Conservation (phyloP, 2,329 filamentous ascomycete species). For the Cylindrodendrum hubeiense region DNA sequence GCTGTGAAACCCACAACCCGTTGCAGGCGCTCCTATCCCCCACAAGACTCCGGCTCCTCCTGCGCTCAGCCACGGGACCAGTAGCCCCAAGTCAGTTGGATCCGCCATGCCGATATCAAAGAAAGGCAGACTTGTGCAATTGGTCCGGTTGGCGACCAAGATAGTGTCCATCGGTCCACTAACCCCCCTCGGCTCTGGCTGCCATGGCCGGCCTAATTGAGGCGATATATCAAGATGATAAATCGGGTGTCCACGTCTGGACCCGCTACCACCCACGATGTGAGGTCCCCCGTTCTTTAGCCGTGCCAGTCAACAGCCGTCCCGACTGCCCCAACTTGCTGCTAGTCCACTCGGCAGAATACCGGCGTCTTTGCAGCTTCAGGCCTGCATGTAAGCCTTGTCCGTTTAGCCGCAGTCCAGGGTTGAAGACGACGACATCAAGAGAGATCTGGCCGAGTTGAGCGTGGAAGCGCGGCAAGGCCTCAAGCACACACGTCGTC, state of each 20-base stretch:
- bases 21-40: conserved; percentile 30
- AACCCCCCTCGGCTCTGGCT: conserved; percentile 22
- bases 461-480: background rate
- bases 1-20: conserved; percentile 17
- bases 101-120: conserved; percentile 28
- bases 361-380: conserved; percentile 24
- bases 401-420: conserved; percentile 35
- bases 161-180: conserved; percentile 18
- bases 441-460: background rate
- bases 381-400: conserved; percentile 31
- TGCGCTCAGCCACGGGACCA: conserved; percentile 23
- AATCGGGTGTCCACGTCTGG: conserved; percentile 34
- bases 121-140: conserved; percentile 30
- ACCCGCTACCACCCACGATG: conserved; percentile 34
- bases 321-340: conserved; percentile 30
- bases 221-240: conserved; percentile 27
- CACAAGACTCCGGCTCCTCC: conserved; percentile 19
- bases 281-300: conserved; percentile 38
- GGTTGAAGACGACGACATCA: conserved; percentile 6
- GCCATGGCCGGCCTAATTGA: conserved; percentile 25
- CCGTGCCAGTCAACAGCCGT: conserved; percentile 45
- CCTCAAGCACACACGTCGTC: conserved; percentile 4
- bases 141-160: conserved; percentile 39
- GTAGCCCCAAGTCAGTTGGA: conserved; percentile 19
- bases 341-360: conserved; percentile 40